phyloP scores from a whole-genome alignment of 2,329 filamentous ascomycete genomes.

The Ustulina deusta region DNA sequence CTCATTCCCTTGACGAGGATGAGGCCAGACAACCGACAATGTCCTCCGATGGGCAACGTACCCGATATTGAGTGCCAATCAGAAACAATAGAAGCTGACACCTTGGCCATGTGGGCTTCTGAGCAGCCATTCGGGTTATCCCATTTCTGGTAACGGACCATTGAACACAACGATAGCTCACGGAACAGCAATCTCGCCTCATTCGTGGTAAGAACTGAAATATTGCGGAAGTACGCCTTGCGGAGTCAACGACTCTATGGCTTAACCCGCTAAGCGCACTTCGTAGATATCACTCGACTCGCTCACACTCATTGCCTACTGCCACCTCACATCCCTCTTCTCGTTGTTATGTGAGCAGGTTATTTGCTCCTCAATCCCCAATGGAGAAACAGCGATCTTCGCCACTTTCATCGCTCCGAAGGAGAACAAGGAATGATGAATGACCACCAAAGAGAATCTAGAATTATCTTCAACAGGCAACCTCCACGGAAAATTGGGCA shows the following conservation, averaged over 20 bases:
- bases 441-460: slow-evolving; percentile 30
- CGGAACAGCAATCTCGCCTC: slow-evolving; percentile 14
- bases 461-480: slow-evolving; percentile 8
- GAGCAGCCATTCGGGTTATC: slow-evolving; percentile 11
- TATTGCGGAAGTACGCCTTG: slow-evolving; percentile 20
- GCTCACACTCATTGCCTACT: slow-evolving; percentile 12
- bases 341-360: slow-evolving; percentile 31
- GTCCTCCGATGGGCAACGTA: slow-evolving; percentile 31
- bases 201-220: slow-evolving; percentile 23
- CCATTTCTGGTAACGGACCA: background rate
- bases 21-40: slow-evolving; percentile 19
- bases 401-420: slow-evolving; percentile 31
- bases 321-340: slow-evolving; percentile 33
- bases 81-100: slow-evolving; percentile 11
- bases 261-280: slow-evolving; percentile 3
- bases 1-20: slow-evolving; percentile 20
- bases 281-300: slow-evolving; percentile 1
- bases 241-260: slow-evolving; percentile 7
- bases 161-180: slow-evolving; percentile 13
- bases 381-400: slow-evolving; percentile 40
- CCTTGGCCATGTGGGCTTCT: slow-evolving; percentile 12
- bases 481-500: slow-evolving; percentile 7
- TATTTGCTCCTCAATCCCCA: slow-evolving; percentile 32
- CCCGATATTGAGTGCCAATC: slow-evolving; percentile 31
- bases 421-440: slow-evolving; percentile 17